Evolutionary conservation across 805 yeast genomes (phyloP).

Genomic region (Alloascoidea africana): DNA sequence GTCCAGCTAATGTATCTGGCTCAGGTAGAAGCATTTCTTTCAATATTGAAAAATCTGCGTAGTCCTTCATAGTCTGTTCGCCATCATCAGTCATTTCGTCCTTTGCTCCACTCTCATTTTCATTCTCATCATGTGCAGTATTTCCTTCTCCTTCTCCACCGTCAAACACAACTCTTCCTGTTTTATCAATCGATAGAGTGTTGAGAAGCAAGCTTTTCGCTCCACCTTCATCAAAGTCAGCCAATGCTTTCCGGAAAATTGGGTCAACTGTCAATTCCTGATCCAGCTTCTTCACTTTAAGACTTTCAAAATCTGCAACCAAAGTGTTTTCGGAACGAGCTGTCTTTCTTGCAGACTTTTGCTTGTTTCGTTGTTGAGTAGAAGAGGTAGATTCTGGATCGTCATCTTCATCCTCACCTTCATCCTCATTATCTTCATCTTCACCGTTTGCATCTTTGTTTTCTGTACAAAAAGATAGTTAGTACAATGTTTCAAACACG

Average conservation of each 20-base stretch:
- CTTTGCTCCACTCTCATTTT: conserved; percentile 11
- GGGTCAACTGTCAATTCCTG: conserved; percentile 24
- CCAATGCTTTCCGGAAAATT: conserved; percentile 24
- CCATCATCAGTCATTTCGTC: conserved; percentile 3
- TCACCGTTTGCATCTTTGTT: conserved; percentile 9
- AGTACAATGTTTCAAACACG: not conserved
- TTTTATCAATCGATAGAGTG: conserved; percentile 27
- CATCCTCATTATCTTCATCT: conserved; percentile 8
- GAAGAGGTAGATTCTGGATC: conserved; percentile 8
- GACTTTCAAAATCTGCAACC: conserved; percentile 14
- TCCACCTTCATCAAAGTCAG: conserved; percentile 29
- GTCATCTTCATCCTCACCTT: conserved; percentile 7
- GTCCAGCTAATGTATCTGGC: conserved; percentile 14
- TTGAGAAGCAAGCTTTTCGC: conserved; percentile 29
- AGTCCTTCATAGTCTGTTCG: conserved; percentile 4
- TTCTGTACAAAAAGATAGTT: conserved; percentile 11
- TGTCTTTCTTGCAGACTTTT: conserved; percentile 3
- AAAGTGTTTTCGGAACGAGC: conserved; percentile 15
- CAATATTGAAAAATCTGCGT: conserved; percentile 11
- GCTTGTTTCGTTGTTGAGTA: conserved; percentile 5
- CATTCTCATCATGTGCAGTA: conserved; percentile 17
- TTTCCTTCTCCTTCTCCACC: conserved; percentile 42
- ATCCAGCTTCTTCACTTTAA: conserved; percentile 18
- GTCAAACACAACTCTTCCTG: conserved; percentile 50
- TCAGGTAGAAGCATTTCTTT: conserved; percentile 6